Evolutionary conservation across 805 yeast genomes (phyloP).

Genomic region (Gaillardinia entomophila): DNA sequence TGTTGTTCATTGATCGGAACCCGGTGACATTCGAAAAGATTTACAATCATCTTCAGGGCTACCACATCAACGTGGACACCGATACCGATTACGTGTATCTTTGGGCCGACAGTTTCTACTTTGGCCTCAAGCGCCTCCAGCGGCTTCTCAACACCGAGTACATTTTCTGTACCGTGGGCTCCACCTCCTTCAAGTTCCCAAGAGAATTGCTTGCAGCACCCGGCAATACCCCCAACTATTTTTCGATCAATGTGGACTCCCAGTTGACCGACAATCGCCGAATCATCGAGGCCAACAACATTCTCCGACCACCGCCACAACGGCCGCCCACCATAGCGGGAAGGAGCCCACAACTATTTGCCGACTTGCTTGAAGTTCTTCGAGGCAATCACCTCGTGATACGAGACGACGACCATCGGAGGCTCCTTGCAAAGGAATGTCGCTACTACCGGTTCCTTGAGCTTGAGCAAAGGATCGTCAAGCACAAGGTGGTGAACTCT

Average conservation of each 20-base stretch:
- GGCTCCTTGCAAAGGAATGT: constrained; percentile 60
- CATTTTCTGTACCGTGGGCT: constrained; percentile 54
- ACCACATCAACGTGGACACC: constrained; percentile 52
- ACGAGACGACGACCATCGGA: constrained; percentile 49
- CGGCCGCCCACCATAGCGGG: constrained; percentile 48
- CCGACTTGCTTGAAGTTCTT: constrained; percentile 48
- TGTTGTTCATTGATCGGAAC: constrained; percentile 67
- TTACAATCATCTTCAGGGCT: constrained; percentile 75
- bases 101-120: constrained; percentile 68
- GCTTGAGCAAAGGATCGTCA: constrained; percentile 65
- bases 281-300: constrained; percentile 31
- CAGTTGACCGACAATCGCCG: constrained; percentile 42
- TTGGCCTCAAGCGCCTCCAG: constrained; percentile 54
- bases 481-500: constrained; percentile 44
- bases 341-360: constrained; percentile 51
- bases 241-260: constrained; percentile 55
- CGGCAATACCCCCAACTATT: constrained; percentile 77
- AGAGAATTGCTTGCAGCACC: constrained; percentile 45
- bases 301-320: constrained; percentile 76
- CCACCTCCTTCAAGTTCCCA: constrained; percentile 53
- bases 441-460: constrained; percentile 70
- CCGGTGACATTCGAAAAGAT: constrained; percentile 64
- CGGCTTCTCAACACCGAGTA: constrained; percentile 47
- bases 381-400: constrained; percentile 50
- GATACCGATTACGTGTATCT: constrained; percentile 59